A percentile compares a stretch with the other conserved stretches of the same genome.
Evolutionary conservation across 2,329 filamentous ascomycete genomes (phyloP).

Genomic region (Claviceps quebecensis): DNA sequence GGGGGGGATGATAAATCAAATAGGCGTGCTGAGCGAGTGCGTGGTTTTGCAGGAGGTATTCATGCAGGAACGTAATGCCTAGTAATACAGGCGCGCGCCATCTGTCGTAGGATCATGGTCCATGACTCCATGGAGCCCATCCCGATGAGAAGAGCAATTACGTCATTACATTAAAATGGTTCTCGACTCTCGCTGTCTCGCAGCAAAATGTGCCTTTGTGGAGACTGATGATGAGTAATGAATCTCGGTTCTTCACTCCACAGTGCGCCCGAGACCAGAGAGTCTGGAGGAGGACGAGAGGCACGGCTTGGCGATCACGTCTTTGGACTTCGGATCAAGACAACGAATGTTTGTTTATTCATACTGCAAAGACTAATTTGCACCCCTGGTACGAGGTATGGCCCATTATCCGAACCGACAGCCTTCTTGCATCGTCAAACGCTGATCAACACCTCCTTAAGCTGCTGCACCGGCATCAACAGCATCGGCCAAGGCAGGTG

Average conservation of each 20-base stretch:
- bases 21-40: too few species aligned
- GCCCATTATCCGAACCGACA: background rate
- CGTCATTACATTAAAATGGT: background rate
- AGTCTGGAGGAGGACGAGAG: too few species aligned
- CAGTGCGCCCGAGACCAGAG: too few species aligned
- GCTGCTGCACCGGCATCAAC: background rate
- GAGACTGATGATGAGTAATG: too few species aligned
- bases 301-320: too few species aligned
- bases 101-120: too few species aligned
- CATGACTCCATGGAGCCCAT: background rate
- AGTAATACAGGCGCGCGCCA: too few species aligned
- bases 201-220: too few species aligned
- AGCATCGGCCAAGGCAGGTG: background rate
- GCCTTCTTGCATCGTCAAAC: background rate
- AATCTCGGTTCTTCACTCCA: too few species aligned
- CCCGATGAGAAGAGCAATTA: background rate
- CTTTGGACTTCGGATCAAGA: background rate
- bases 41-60: too few species aligned
- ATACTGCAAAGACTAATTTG: background rate
- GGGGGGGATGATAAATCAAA: slow-evolving; percentile 2
- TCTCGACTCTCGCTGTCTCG: too few species aligned
- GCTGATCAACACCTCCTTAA: background rate
- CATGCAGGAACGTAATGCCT: too few species aligned
- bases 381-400: background rate
- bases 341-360: background rate